Percentiles rank a stretch among this genome's conserved stretches.
Conservation (phyloP, 176 grass and related monocot species). For the Areca catechu region DNA sequence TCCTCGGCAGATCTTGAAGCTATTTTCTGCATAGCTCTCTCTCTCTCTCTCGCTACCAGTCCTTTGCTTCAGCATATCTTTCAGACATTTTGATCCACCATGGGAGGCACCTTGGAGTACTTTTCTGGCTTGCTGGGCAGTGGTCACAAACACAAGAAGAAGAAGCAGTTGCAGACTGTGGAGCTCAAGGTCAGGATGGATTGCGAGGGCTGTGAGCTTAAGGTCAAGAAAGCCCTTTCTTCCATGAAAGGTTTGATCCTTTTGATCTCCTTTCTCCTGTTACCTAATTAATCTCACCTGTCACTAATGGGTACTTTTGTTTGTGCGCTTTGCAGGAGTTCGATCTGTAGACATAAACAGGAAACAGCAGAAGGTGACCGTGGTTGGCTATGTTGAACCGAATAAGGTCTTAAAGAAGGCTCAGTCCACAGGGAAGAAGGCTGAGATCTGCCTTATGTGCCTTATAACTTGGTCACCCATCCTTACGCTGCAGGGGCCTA, state of each 20-base stretch:
- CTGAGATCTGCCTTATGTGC: slow-evolving; percentile 58
- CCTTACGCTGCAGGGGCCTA: slow-evolving; percentile 40
- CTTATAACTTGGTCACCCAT: slow-evolving; percentile 39
- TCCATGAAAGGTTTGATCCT: slow-evolving; percentile 39
- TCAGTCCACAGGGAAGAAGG: slow-evolving; percentile 47
- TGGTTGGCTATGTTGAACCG: slow-evolving; percentile 42
- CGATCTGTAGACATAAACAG: slow-evolving; percentile 50
- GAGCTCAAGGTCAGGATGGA: slow-evolving; percentile 74
- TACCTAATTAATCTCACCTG: too few species aligned
- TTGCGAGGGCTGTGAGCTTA: slow-evolving; percentile 62
- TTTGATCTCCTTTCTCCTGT: not conserved
- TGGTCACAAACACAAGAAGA: slow-evolving; percentile 41
- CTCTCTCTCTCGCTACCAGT: too few species aligned
- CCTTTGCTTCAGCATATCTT: too few species aligned
- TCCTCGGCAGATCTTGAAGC: too few species aligned
- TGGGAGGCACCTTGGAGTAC: slow-evolving; percentile 47
- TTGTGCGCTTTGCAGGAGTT: slow-evolving; percentile 25
- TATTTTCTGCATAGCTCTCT: too few species aligned
- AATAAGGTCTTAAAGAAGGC: slow-evolving; percentile 46
- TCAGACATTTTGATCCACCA: not conserved
- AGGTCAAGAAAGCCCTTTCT: slow-evolving; percentile 55
- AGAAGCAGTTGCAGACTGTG: slow-evolving; percentile 47
- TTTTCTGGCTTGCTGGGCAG: slow-evolving; percentile 35
- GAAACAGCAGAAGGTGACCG: slow-evolving; percentile 57
- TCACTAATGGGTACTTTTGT: not conserved